phyloP scores from a whole-genome alignment of 768 basidiomycete genomes.

The Russula vinacea region DNA sequence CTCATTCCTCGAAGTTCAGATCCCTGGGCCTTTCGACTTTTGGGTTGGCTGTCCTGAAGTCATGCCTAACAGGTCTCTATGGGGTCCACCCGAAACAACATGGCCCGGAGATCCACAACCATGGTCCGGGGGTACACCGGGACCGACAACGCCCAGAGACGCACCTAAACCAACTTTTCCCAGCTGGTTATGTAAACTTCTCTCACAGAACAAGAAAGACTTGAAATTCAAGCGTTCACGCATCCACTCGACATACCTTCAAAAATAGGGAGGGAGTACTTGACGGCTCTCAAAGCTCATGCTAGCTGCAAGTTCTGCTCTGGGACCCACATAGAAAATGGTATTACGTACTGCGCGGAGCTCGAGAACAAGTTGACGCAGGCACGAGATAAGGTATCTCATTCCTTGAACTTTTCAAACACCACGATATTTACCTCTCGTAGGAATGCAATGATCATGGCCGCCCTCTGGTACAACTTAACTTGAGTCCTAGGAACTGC shows the following conservation, averaged over 20 bases:
- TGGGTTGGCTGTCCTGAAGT: constrained; percentile 7
- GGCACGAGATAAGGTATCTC: not conserved
- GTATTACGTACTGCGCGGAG: not conserved
- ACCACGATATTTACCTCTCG: not conserved
- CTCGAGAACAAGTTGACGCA: not conserved
- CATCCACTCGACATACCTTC: not conserved
- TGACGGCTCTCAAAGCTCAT: constrained; percentile 3
- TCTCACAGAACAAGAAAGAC: not conserved
- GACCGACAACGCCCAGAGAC: not conserved
- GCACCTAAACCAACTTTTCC: not conserved
- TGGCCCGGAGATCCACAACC: too few relatives aligned
- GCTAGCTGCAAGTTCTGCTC: not conserved
- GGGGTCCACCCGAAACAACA: not conserved
- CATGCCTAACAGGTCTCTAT: too few relatives aligned
- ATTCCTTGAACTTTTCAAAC: too few relatives aligned
- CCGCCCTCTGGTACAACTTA: too few relatives aligned
- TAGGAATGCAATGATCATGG: not conserved
- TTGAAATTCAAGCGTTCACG: not conserved
- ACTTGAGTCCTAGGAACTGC: too few relatives aligned
- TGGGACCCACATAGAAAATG: not conserved
- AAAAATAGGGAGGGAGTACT: not conserved
- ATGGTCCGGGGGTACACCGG: too few relatives aligned
- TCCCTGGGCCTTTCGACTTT: not conserved
- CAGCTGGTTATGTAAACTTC: not conserved
- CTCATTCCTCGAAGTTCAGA: not conserved